Conservation (phyloP, 2,329 filamentous ascomycete species). For the Parastagonospora nodorum region DNA sequence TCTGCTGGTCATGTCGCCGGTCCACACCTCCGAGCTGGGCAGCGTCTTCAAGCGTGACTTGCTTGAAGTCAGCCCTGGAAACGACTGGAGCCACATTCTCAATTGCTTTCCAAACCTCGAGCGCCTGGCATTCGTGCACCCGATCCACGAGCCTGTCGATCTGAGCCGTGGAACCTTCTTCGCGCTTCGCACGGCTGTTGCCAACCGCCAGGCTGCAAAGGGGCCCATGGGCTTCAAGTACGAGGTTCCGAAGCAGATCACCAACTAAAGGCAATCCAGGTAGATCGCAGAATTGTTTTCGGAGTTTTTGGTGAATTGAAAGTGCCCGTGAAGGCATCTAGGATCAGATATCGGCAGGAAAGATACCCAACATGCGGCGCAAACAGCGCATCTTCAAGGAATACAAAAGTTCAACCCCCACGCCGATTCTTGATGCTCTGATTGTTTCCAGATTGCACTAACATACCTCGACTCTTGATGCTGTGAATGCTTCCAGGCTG, state of each 20-base stretch:
- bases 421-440: too few species aligned
- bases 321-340: background rate
- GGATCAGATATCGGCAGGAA: background rate
- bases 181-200: conserved; percentile 9
- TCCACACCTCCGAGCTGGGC: conserved; percentile 16
- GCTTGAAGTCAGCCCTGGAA: conserved; percentile 6
- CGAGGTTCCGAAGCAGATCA: background rate
- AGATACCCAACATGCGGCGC: background rate
- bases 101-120: conserved; percentile 18
- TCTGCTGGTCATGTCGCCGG: conserved; percentile 14
- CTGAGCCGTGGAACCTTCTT: conserved; percentile 10
- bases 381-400: background rate
- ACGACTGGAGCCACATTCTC: conserved; percentile 22
- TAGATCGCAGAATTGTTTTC: background rate
- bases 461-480: too few species aligned
- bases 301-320: background rate
- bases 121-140: conserved; percentile 13
- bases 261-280: background rate
- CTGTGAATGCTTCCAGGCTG: too few species aligned
- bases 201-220: background rate
- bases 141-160: background rate
- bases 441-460: too few species aligned
- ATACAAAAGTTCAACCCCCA: too few species aligned
- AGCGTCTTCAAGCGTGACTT: conserved; percentile 11
- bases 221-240: background rate